Percentiles rank a stretch among this genome's conserved stretches.
Conservation (phyloP, 148 eudicot species). For the Agrostemma githago region DNA sequence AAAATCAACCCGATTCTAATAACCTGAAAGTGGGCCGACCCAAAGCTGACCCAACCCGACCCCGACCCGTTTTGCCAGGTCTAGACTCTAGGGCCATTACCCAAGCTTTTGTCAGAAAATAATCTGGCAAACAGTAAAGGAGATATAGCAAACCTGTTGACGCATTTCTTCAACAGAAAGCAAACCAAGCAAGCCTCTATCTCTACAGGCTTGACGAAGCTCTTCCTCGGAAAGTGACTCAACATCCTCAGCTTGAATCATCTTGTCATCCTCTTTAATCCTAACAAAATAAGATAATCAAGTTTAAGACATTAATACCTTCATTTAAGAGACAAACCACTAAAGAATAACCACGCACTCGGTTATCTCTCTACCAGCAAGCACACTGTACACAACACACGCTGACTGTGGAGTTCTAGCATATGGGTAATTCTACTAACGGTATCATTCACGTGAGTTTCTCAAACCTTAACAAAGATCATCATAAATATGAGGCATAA, state of each 20-base stretch:
- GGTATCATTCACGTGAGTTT: neutral
- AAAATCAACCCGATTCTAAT: no score
- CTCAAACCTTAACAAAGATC: neutral
- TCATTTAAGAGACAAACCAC: neutral
- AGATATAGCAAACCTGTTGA: constrained; percentile 48
- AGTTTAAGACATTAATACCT: constrained; percentile 9
- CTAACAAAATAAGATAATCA: constrained; percentile 29
- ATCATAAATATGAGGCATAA: neutral
- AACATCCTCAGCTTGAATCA: constrained; percentile 78
- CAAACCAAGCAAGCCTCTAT: constrained; percentile 69
- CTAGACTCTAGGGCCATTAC: neutral
- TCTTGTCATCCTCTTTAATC: constrained; percentile 69
- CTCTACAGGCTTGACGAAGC: constrained; percentile 82
- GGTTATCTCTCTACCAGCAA: neutral
- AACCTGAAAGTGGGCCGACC: no score
- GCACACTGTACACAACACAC: neutral
- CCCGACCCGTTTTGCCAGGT: no score
- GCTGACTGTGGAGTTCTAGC: neutral
- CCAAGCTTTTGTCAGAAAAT: neutral
- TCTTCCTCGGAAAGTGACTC: constrained; percentile 79
- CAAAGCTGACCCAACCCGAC: no score
- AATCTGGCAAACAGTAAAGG: neutral
- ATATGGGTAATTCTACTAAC: neutral
- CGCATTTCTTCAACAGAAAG: constrained; percentile 80
- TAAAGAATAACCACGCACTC: neutral